Percentiles rank a stretch among this genome's conserved stretches.
Evolutionary conservation across 1,284 basidiomycete species (phyloP).

Genomic region (Sphagnurus paluster): DNA sequence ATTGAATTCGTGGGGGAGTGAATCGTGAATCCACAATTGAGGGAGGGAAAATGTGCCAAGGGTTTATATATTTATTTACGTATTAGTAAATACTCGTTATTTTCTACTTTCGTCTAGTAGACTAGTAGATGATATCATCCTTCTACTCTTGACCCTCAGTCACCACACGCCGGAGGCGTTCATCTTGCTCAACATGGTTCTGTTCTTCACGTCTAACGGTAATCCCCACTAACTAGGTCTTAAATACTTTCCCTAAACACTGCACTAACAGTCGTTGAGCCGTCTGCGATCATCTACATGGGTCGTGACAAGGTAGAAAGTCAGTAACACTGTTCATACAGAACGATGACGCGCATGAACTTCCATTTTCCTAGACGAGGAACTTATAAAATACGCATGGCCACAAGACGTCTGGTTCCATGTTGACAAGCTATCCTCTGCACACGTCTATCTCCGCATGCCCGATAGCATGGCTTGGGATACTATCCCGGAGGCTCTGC

Average conservation of each 20-base stretch:
- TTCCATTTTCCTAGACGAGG: slow-evolving; percentile 68
- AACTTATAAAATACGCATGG: slow-evolving; percentile 91
- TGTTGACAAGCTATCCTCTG: slow-evolving; percentile 90
- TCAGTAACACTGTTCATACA: slow-evolving; percentile 39
- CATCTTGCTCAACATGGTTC: slow-evolving; percentile 48
- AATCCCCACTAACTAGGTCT: slow-evolving; percentile 8
- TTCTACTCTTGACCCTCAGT: background rate
- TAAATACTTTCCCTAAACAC: background rate
- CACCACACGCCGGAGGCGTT: background rate
- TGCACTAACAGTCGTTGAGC: slow-evolving; percentile 58
- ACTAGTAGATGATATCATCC: too few relatives aligned
- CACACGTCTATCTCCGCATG: slow-evolving; percentile 93
- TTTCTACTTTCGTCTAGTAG: too few relatives aligned
- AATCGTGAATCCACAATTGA: too few relatives aligned
- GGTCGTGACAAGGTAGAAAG: slow-evolving; percentile 97
- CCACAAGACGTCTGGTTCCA: slow-evolving; percentile 82
- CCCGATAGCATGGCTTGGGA: slow-evolving; percentile 85
- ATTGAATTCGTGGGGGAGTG: too few relatives aligned
- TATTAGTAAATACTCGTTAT: too few relatives aligned
- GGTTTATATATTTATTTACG: too few relatives aligned
- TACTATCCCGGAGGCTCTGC: slow-evolving; percentile 74
- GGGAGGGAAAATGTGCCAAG: too few relatives aligned
- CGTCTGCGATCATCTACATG: slow-evolving; percentile 86
- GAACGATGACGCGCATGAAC: slow-evolving; percentile 12
- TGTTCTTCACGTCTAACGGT: slow-evolving; percentile 72